phyloP scores from a whole-genome alignment of 768 basidiomycete species.

The Holtermannia corniformis region DNA sequence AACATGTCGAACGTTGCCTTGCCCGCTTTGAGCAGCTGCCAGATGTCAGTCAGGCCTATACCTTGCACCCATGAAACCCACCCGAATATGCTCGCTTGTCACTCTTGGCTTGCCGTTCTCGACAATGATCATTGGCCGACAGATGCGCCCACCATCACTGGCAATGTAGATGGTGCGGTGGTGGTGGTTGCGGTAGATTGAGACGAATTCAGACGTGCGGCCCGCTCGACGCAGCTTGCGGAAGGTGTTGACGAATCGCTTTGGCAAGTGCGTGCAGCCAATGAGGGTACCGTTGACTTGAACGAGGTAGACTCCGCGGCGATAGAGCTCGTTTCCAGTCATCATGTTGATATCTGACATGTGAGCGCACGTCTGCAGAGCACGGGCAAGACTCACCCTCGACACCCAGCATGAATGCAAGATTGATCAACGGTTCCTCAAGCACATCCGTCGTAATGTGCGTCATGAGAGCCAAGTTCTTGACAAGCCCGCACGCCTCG shows the following conservation, averaged over 20 bases:
- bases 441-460: constrained; percentile 99
- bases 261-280: constrained; percentile 77
- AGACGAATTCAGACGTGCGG: constrained; percentile 89
- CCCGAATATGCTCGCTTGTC: constrained; percentile 65
- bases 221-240: constrained; percentile 85
- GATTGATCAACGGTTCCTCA: constrained; percentile 79
- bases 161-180: constrained; percentile 92
- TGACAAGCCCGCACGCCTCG: constrained; percentile 96
- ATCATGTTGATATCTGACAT: constrained; percentile 71
- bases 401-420: constrained; percentile 91
- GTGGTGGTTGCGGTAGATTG: constrained; percentile 91
- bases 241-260: constrained; percentile 79
- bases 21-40: constrained; percentile 73
- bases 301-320: constrained; percentile 83
- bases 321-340: constrained; percentile 92
- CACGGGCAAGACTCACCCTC: constrained; percentile 57
- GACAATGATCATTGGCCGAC: constrained; percentile 94
- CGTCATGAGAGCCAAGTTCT: constrained; percentile 97
- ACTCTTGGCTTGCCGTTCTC: constrained; percentile 71
- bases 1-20: constrained; percentile 85
- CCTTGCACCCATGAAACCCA: constrained; percentile 42
- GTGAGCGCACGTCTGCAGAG: neutral
- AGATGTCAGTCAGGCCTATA: constrained; percentile 4
- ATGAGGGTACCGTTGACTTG: constrained; percentile 95
- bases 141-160: constrained; percentile 93